Percentiles rank a stretch among this genome's conserved stretches.
phyloP scores from a whole-genome alignment of 768 basidiomycete genomes.

The Pleurotus sapidus region DNA sequence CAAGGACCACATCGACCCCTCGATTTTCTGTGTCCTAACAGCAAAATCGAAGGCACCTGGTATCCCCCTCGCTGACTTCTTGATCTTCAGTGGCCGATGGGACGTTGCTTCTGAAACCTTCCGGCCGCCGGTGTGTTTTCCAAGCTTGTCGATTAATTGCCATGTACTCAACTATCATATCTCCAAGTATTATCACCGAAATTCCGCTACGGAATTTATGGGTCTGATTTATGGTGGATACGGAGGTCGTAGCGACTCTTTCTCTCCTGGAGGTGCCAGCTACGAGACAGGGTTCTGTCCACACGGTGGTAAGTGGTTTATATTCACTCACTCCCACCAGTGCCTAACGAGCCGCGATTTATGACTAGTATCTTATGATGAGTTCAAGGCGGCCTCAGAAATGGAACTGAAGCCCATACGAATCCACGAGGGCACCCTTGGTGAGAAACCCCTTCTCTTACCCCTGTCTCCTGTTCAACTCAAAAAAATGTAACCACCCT shows the following conservation, averaged over 20 bases:
- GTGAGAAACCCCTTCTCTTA: constrained; percentile 20
- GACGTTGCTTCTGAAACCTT: constrained; percentile 59
- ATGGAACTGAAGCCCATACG: constrained; percentile 48
- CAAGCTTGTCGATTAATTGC: background rate
- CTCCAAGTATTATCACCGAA: constrained; percentile 60
- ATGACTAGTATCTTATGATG: constrained; percentile 51
- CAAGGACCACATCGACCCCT: constrained; percentile 69
- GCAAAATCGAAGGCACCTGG: constrained; percentile 58
- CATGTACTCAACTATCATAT: background rate
- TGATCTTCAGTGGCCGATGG: constrained; percentile 65
- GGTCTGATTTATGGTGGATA: constrained; percentile 63
- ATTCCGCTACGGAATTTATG: constrained; percentile 62
- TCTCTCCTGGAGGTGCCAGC: constrained; percentile 59
- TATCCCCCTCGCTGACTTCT: constrained; percentile 59
- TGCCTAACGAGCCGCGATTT: background rate
- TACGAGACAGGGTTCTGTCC: constrained; percentile 66
- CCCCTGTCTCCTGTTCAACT: background rate
- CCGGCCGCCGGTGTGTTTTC: constrained; percentile 49
- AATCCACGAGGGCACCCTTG: constrained; percentile 50
- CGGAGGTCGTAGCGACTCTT: constrained; percentile 60
- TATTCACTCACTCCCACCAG: background rate
- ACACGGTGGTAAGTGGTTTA: constrained; percentile 46
- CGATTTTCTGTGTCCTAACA: constrained; percentile 67
- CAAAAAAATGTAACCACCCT: background rate
- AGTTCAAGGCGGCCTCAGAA: constrained; percentile 56